These are phyloP conservation scores for Verticillium isaacii DNA, from an alignment of 2,329 filamentous ascomycete species.

Conservation along the genomic window DNA sequence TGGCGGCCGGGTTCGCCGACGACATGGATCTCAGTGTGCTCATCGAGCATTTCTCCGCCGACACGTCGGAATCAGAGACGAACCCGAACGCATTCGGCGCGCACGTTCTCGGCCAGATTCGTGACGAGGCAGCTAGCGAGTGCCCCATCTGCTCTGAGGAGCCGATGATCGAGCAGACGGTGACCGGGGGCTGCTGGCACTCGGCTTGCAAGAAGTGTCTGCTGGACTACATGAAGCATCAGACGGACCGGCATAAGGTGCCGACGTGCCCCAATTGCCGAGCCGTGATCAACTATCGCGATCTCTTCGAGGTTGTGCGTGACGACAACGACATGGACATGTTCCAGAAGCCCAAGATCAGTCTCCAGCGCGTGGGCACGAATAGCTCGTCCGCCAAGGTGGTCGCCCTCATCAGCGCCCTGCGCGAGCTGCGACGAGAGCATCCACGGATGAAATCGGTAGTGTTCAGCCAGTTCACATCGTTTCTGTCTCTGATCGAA, in stretches of 20 bases:
- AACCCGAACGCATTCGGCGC: constrained; percentile 73
- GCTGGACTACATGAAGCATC: constrained; percentile 84
- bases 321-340: constrained; percentile 59
- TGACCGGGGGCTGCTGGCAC: constrained; percentile 90
- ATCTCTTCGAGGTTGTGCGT: constrained; percentile 88
- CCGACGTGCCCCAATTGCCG: constrained; percentile 91
- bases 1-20: constrained; percentile 76
- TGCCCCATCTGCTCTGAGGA: constrained; percentile 95
- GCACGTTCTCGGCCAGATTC: constrained; percentile 84
- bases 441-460: constrained; percentile 77
- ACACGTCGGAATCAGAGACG: constrained; percentile 51
- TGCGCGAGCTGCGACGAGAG: constrained; percentile 63
- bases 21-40: constrained; percentile 93
- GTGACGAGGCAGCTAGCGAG: constrained; percentile 81
- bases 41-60: constrained; percentile 76
- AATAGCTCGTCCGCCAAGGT: constrained; percentile 84
- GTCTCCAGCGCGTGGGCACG: constrained; percentile 49
- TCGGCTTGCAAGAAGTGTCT: constrained; percentile 92
- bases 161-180: constrained; percentile 89
- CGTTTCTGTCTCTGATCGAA: constrained; percentile 87
- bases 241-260: constrained; percentile 68
- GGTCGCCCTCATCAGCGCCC: constrained; percentile 68
- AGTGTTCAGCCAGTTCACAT: constrained; percentile 96
- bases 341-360: constrained; percentile 46
- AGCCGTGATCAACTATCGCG: constrained; percentile 71